Base-by-base conservation (phyloP, 805 yeast genomes). In the Lipomyces starkeyi region DNA sequence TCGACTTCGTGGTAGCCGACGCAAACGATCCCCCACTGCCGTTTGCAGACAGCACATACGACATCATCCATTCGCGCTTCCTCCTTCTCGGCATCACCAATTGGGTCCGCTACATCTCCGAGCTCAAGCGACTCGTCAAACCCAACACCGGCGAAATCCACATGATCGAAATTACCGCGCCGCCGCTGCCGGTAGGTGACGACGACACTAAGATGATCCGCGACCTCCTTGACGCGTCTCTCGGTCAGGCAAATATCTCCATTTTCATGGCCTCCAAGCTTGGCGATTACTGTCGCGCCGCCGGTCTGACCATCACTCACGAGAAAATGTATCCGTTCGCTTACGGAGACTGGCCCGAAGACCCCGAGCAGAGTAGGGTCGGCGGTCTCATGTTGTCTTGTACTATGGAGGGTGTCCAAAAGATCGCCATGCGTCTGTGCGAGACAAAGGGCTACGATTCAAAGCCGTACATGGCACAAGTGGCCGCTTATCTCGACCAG, bases 61-160 rank as follows among this genome's bases (percentile, higher is more conserved):
- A 66, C 63, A 59, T 63, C 43, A 27, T 66, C 27, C 69, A 66
- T 49, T 59, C 69, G 22, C 54, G 69, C 9, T 59, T 29, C 27
- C 14, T 63, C 29, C 13, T 25, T 32, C 43, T 58, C 55, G 66
- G 58, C 37, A 53, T 66, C 61, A 63, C 59, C 4, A 40, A 63
- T 53, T 66, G 69, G 69, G 61, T 35, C n/a, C 47, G 37, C 7
- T 66, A 63, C 53, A 17, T 66, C 25, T 34, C 29, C 37, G 66
- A 63, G 59, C 64, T 66, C 20, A 62, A 63, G 40, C 63, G 69
- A 17, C 61, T 66, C 9, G 62, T 66, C 54, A 66, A 59, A 17
- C 59, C 65, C 9, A 20, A n/a, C 11, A 59, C 56, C 25, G 69
- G 69, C 57, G 27, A 40, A 17, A 59, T 66, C 52, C 69, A 66